Evolutionary conservation across 768 basidiomycete species (phyloP), one percentile per base, ranked within the genome.

Genomic region (Lepiota brunneoincarnata): DNA sequence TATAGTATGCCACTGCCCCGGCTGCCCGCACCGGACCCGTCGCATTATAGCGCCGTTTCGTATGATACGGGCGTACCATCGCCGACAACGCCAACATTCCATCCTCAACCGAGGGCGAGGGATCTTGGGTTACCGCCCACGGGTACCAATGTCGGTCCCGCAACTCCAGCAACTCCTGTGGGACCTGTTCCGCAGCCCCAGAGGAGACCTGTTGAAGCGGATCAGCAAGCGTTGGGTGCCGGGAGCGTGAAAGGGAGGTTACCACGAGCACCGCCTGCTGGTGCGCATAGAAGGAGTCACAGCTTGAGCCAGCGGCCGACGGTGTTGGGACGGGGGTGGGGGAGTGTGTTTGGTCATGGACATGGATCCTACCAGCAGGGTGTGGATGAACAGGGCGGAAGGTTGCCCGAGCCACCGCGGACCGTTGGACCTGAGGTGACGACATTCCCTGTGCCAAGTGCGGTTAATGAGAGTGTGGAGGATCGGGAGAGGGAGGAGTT

Each of bases 1-100:
- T 91, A 93, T 65, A 87, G 80, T 59, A 91, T 94, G 84, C 83
- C 86, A 0, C 77, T 93, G 5, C 91, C 92, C 2, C 77, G 87
- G 15, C 75, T 93, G 12, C 91, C 92, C 24, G 81, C 88, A 2
- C 92, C 92, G 0, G 87, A 87, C 63, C 83, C 88, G 4, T 84
- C 85, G 0, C 91, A 93, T 64, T 89, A 84, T 63, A 89, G 89
- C 14, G 87, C 84, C 7, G 80, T 86, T 80, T 89, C 89, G 28
- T 93, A 93, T 62, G 89, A 92, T 62, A 70, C 75, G 5, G 61
- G 78, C 1, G 69, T 81, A 2, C 79, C 85, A 1, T 80, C 85
- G 0, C 87, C 91, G 1, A 86, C 83, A 1, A 63, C 80, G 2
- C 72, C 79, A 1, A 67, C 73, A 3, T 89, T 88, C 71, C 77